These are phyloP conservation scores for Setaria viridis DNA, from an alignment of 202 grass and related monocot genomes.

Conservation along the genomic window DNA sequence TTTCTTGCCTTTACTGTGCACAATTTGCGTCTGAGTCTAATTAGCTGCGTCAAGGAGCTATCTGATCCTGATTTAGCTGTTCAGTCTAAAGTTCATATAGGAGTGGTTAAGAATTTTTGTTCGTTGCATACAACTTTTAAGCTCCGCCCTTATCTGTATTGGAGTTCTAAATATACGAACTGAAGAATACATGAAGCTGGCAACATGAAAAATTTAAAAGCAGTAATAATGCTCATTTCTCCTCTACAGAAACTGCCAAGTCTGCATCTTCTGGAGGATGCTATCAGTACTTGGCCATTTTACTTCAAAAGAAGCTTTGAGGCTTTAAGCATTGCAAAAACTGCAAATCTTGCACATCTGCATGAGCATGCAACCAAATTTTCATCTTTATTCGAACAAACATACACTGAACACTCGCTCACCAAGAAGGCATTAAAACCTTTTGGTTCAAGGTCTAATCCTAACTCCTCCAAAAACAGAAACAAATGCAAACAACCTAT, in stretches of 20 bases:
- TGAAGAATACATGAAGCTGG: too few species aligned
- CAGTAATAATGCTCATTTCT: too few species aligned
- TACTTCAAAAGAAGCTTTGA: not conserved
- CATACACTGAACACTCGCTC: conserved; percentile 29
- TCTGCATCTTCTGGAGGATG: not conserved
- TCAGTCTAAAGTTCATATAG: not conserved
- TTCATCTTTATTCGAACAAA: conserved; percentile 51
- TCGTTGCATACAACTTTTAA: not conserved
- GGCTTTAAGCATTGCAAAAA: not conserved
- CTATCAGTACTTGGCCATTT: too few species aligned
- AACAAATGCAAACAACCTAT: conserved; percentile 25
- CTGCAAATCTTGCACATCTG: not conserved
- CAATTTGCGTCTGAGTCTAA: not conserved
- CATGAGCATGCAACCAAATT: not conserved
- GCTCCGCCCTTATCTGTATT: not conserved
- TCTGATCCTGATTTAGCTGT: not conserved
- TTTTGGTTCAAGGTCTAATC: conserved; percentile 4
- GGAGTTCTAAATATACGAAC: not conserved
- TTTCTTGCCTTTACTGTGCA: too few species aligned
- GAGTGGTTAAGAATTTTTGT: not conserved
- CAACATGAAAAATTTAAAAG: not conserved
- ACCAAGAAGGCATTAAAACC: conserved; percentile 17
- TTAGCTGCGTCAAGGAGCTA: not conserved
- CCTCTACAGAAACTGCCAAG: not conserved
- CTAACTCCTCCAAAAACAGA: conserved; percentile 32